Conservation (phyloP, 768 basidiomycete species). For the Leccinum disarticulatum region DNA sequence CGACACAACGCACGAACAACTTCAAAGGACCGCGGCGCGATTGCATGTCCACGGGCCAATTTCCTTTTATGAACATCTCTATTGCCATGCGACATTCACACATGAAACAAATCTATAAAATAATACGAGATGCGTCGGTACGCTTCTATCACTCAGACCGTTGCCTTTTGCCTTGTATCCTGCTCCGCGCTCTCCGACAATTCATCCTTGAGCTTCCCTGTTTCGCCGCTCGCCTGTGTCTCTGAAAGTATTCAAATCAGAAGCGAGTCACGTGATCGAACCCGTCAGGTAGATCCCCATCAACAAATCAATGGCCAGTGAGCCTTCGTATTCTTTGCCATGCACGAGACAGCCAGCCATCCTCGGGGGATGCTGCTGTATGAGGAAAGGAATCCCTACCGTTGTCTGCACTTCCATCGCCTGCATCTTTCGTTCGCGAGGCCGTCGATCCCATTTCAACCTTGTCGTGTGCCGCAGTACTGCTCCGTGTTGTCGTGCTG, state of each 20-base stretch:
- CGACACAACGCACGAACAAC: neutral
- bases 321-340: conserved; percentile 69
- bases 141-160: conserved; percentile 39
- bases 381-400: conserved; percentile 75
- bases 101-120: conserved; percentile 15
- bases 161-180: conserved; percentile 51
- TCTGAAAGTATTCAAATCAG: conserved; percentile 32
- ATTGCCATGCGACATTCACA: conserved; percentile 20
- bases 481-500: conserved; percentile 19
- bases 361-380: conserved; percentile 50
- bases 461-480: conserved; percentile 15
- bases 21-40: conserved; percentile 16
- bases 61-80: conserved; percentile 3
- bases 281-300: conserved; percentile 41
- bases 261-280: conserved; percentile 23
- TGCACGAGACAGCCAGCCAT: conserved; percentile 68
- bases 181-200: conserved; percentile 42
- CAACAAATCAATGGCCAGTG: conserved; percentile 66
- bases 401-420: conserved; percentile 40
- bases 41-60: conserved; percentile 16
- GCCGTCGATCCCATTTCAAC: conserved; percentile 17
- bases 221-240: conserved; percentile 18
- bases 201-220: conserved; percentile 29
- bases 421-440: conserved; percentile 22
- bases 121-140: conserved; percentile 18